Conservation (phyloP, 1,139 yeast species). For the Nematodospora anomalae region DNA sequence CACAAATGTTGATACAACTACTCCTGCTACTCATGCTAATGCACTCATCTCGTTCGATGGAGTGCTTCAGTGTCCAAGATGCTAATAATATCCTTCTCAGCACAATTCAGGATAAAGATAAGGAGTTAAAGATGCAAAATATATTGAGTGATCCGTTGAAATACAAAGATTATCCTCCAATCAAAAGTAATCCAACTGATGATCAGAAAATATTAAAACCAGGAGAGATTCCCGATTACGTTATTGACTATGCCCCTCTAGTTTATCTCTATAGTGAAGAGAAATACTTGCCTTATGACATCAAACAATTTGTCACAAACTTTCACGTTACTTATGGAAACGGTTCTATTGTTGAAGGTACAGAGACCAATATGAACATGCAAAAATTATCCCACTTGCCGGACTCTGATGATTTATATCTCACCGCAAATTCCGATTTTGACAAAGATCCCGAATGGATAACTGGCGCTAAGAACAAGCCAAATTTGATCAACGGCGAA, state of each 20-base stretch:
- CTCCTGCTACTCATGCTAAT: conserved; percentile 4
- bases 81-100: conserved; percentile 10
- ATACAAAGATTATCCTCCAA: conserved; percentile 38
- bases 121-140: conserved; percentile 15
- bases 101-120: conserved; percentile 13
- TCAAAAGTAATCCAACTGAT: conserved; percentile 30
- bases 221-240: conserved; percentile 76
- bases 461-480: conserved; percentile 68
- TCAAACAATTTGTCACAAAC: conserved; percentile 64
- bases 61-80: conserved; percentile 12
- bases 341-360: conserved; percentile 45
- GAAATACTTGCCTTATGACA: conserved; percentile 79
- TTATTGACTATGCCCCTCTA: conserved; percentile 70
- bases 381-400: conserved; percentile 39
- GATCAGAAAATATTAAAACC: conserved; percentile 36
- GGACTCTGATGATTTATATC: conserved; percentile 31
- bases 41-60: not conserved
- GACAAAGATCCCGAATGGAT: conserved; percentile 81
- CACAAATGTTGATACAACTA: conserved; percentile 4
- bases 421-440: conserved; percentile 74
- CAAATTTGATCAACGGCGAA: conserved; percentile 69
- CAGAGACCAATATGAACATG: conserved; percentile 37
- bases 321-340: conserved; percentile 52
- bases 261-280: conserved; percentile 91
- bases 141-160: conserved; percentile 22